Conservation (phyloP, 1,139 yeast genomes). For the Spencermartinsiella ligniputridi region DNA sequence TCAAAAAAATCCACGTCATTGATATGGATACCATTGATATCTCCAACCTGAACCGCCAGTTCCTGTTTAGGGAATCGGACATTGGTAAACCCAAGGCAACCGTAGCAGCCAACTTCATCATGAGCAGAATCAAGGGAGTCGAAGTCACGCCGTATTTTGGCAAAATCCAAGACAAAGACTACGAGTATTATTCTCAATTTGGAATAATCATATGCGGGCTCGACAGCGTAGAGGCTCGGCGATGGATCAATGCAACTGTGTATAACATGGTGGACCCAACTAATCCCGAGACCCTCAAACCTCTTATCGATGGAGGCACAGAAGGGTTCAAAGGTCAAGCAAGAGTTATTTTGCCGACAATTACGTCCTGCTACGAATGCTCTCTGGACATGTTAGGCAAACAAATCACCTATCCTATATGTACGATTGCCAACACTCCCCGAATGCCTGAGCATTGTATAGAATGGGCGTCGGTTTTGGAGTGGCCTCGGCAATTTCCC, state of each 20-base stretch:
- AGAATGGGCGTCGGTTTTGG: slow-evolving; percentile 80
- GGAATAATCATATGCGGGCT: slow-evolving; percentile 79
- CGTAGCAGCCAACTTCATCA: slow-evolving; percentile 66
- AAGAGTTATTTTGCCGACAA: slow-evolving; percentile 77
- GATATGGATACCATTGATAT: slow-evolving; percentile 96
- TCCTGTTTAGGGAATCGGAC: slow-evolving; percentile 66
- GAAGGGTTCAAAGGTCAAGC: slow-evolving; percentile 95
- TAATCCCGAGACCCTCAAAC: slow-evolving; percentile 57
- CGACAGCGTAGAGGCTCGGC: slow-evolving; percentile 83
- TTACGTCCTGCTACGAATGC: slow-evolving; percentile 91
- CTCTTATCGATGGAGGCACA: slow-evolving; percentile 92
- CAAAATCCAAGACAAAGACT: slow-evolving; percentile 66
- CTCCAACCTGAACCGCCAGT: slow-evolving; percentile 86
- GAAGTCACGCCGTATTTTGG: slow-evolving; percentile 56
- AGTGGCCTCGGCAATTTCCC: slow-evolving; percentile 58
- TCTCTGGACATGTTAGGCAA: slow-evolving; percentile 72
- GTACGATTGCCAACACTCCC: slow-evolving; percentile 94
- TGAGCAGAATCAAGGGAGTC: slow-evolving; percentile 44
- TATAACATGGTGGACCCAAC: slow-evolving; percentile 54
- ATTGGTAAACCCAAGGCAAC: slow-evolving; percentile 79
- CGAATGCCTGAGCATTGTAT: slow-evolving; percentile 91
- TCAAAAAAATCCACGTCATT: slow-evolving; percentile 69
- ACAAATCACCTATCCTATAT: slow-evolving; percentile 75
- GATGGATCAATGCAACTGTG: slow-evolving; percentile 84
- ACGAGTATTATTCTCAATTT: slow-evolving; percentile 64